Evolutionary conservation across 2,329 filamentous ascomycete species (phyloP).

Genomic region (Talaromyces islandicus): DNA sequence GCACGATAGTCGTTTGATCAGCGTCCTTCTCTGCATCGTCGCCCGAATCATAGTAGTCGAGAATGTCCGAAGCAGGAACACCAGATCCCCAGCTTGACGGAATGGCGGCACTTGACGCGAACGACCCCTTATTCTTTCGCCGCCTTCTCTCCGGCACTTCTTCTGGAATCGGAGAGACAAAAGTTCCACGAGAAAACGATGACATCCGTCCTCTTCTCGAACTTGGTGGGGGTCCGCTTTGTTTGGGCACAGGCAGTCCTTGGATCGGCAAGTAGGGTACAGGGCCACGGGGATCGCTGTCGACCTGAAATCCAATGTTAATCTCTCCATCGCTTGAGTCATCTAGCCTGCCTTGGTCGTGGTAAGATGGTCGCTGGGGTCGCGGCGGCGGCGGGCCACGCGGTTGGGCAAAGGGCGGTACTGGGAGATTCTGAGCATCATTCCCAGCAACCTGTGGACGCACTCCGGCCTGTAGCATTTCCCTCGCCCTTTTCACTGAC

Average conservation of each 20-base stretch:
- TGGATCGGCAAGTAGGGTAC: constrained; percentile 9
- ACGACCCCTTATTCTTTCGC: constrained; percentile 51
- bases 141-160: constrained; percentile 50
- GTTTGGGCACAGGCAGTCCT: constrained; percentile 5
- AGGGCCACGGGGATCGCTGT: constrained; percentile 7
- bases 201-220: constrained; percentile 27
- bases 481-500: constrained; percentile 8
- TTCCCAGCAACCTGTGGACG: background rate
- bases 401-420: background rate
- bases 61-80: constrained; percentile 43
- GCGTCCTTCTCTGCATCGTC: constrained; percentile 21
- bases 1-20: constrained; percentile 23
- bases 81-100: constrained; percentile 60
- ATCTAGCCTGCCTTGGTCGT: constrained; percentile 23
- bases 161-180: constrained; percentile 70
- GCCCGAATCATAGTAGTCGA: constrained; percentile 20
- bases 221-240: constrained; percentile 22
- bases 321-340: constrained; percentile 16
- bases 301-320: constrained; percentile 7
- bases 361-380: constrained; percentile 19
- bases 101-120: constrained; percentile 65
- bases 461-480: constrained; percentile 8
- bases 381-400: constrained; percentile 34
- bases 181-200: constrained; percentile 54
- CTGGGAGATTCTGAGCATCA: background rate